Percentiles rank a stretch among this genome's conserved stretches.
Conservation (phyloP, 768 basidiomycete species). For the Tylopilus plumbeoviolaceoides region DNA sequence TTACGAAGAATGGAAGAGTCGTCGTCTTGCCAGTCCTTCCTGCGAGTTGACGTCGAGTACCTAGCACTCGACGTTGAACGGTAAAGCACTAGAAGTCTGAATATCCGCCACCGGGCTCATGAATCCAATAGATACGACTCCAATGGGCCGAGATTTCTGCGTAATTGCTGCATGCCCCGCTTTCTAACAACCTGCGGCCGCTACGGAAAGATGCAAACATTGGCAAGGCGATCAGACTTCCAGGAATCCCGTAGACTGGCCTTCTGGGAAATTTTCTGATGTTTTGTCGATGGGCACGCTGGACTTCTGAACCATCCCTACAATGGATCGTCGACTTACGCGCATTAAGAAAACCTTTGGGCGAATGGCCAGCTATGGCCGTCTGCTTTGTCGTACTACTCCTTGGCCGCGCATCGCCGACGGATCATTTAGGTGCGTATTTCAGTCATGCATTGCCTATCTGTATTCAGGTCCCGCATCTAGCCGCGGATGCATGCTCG, state of each 20-base stretch:
- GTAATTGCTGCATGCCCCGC: conserved; percentile 3
- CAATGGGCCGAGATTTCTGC: not conserved
- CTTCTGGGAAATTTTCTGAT: conserved; percentile 16
- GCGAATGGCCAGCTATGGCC: not conserved
- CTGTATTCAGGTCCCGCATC: not conserved
- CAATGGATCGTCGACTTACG: conserved; percentile 13
- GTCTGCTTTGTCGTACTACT: not conserved
- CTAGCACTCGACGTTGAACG: not conserved
- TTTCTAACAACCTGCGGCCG: not conserved
- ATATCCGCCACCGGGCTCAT: conserved; percentile 21
- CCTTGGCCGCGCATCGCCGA: not conserved
- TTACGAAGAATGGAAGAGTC: conserved; percentile 21
- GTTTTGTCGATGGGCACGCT: conserved; percentile 14
- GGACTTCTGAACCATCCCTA: conserved; percentile 21
- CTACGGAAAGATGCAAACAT: conserved; percentile 1
- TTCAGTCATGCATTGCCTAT: not conserved
- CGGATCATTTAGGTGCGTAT: not conserved
- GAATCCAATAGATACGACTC: not conserved
- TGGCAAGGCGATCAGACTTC: conserved; percentile 14
- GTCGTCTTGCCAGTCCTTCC: conserved; percentile 5
- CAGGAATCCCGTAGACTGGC: conserved; percentile 3
- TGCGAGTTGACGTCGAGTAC: not conserved
- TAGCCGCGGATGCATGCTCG: not conserved
- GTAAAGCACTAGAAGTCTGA: not conserved
- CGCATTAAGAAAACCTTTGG: not conserved